Evolutionary conservation across 768 basidiomycete genomes (phyloP).

Genomic region (Guyanaporus albipodus): DNA sequence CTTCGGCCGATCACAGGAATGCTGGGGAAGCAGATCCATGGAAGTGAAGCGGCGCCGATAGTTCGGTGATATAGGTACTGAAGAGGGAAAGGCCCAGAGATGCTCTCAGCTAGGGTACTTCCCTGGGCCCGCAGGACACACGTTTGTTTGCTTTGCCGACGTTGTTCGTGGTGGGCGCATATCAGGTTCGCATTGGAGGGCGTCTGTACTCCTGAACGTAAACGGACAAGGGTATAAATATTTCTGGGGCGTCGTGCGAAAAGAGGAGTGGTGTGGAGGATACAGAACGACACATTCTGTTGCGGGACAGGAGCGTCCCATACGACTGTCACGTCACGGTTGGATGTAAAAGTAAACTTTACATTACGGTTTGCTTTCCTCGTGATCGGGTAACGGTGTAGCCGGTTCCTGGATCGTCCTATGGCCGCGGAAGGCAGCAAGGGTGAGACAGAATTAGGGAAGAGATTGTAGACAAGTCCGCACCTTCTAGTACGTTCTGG

Average conservation of each 20-base stretch:
- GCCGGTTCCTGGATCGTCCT: constrained; percentile 31
- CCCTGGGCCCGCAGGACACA: constrained; percentile 6
- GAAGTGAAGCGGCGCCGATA: constrained; percentile 13
- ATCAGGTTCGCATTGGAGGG: no score
- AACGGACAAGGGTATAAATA: neutral
- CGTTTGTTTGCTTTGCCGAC: constrained; percentile 1
- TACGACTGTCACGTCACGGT: constrained; percentile 19
- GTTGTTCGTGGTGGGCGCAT: constrained; percentile 4
- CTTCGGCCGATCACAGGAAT: constrained; percentile 18
- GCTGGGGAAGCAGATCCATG: constrained; percentile 18
- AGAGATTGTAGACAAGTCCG: neutral
- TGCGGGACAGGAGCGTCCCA: constrained; percentile 7
- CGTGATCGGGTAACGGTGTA: no score
- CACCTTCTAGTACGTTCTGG: neutral
- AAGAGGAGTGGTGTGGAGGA: constrained; percentile 6
- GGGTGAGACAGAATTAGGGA: constrained; percentile 3
- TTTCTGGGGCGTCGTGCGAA: constrained; percentile 8
- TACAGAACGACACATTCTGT: constrained; percentile 3
- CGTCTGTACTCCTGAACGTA: neutral
- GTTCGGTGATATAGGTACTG: constrained; percentile 18
- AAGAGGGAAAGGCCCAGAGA: constrained; percentile 3
- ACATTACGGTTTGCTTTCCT: constrained; percentile 18
- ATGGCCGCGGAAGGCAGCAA: constrained; percentile 27
- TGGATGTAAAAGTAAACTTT: constrained; percentile 21
- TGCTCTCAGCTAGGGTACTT: neutral